These are phyloP conservation scores for Fusarium subglutinans DNA, from an alignment of 2,329 filamentous ascomycete genomes.

Conservation along the genomic window DNA sequence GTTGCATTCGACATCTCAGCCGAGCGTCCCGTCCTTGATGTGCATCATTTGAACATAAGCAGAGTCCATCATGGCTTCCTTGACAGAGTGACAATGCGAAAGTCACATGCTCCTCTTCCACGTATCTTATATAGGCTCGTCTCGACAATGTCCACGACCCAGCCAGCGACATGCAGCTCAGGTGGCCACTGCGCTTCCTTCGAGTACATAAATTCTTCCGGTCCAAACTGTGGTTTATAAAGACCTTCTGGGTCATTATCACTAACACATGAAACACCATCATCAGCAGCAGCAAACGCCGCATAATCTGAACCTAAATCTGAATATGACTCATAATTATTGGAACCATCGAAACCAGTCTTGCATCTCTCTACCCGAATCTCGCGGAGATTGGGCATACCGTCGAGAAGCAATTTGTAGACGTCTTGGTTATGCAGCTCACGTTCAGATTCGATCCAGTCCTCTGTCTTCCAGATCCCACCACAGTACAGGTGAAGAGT, in stretches of 20 bases:
- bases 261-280: neutral
- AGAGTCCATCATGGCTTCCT: neutral
- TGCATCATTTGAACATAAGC: neutral
- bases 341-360: neutral
- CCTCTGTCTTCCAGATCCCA: accelerated
- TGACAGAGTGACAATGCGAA: neutral
- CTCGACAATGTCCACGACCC: neutral
- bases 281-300: accelerated
- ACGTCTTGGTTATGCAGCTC: neutral
- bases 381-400: neutral
- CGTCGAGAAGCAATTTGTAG: neutral
- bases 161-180: neutral
- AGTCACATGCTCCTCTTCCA: neutral
- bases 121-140: neutral
- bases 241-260: neutral
- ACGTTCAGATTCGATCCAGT: neutral
- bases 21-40: neutral
- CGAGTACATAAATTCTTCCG: neutral
- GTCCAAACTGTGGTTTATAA: neutral
- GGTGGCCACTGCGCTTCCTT: neutral
- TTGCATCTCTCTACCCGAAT: neutral
- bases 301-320: neutral
- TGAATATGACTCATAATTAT: neutral
- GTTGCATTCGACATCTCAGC: neutral
- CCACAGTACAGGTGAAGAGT: neutral